Conservation (phyloP, 2,329 filamentous ascomycete species). For the Cordyceps militaris region DNA sequence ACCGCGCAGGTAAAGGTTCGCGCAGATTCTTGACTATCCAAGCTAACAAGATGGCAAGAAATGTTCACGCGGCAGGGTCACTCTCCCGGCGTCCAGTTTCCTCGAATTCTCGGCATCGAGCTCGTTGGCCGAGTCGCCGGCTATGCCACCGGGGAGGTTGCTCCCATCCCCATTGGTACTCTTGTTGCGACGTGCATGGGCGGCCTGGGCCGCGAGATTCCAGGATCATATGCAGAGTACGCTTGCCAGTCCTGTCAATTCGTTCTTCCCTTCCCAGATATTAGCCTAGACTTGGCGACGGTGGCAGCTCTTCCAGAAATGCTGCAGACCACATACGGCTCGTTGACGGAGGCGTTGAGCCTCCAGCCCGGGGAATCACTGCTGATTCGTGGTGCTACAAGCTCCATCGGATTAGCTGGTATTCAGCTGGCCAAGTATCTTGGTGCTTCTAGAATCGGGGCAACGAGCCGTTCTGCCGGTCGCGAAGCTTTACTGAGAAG, state of each 20-base stretch:
- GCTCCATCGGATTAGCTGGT: neutral
- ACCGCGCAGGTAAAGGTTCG: neutral
- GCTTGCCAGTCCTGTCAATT: neutral
- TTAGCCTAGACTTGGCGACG: neutral
- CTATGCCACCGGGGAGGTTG: neutral
- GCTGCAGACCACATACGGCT: conserved; percentile 4
- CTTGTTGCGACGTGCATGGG: conserved; percentile 2
- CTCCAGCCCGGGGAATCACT: neutral
- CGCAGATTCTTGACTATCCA: no score
- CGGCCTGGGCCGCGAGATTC: neutral
- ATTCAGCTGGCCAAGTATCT: conserved; percentile 1
- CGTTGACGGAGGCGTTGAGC: neutral
- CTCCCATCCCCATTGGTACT: neutral
- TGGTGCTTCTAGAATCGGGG: neutral
- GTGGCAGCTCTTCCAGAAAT: conserved; percentile 3
- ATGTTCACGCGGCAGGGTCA: conserved; percentile 3
- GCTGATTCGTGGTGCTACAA: conserved; percentile 1
- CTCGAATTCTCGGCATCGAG: conserved; percentile 3
- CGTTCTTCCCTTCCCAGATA: neutral
- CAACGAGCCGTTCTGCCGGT: neutral
- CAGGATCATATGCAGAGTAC: conserved; percentile 5
- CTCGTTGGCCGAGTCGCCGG: neutral
- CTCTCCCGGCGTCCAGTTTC: conserved; percentile 1
- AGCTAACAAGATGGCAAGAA: neutral
- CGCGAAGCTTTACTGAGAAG: neutral